These are phyloP conservation scores for Solanum microdontum DNA, from an alignment of 257 asterid genomes.

Conservation along the genomic window DNA sequence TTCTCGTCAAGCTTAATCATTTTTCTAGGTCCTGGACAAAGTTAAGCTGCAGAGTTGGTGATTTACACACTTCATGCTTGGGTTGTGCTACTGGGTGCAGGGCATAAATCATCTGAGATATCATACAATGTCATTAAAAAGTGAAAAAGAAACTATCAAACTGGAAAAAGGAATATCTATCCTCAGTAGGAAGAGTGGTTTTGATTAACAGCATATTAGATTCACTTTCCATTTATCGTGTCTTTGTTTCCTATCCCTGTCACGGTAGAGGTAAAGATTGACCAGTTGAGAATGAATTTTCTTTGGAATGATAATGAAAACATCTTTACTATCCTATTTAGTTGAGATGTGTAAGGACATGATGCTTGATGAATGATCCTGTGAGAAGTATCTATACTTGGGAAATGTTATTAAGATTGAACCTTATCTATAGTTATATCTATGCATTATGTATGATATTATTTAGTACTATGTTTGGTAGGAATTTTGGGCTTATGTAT, in stretches of 20 bases:
- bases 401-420: not conserved
- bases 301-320: not conserved
- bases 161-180: not conserved
- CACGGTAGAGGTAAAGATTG: not conserved
- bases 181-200: not conserved
- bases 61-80: not conserved
- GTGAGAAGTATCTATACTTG: not conserved
- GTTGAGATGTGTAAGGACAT: not conserved
- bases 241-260: not conserved
- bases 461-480: too few relatives aligned
- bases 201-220: not conserved
- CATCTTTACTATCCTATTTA: not conserved
- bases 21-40: not conserved
- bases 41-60: not conserved
- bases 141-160: not conserved
- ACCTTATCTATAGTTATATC: not conserved
- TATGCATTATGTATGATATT: too few relatives aligned
- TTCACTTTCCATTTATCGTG: not conserved
- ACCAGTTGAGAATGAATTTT: not conserved
- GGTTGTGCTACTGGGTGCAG: not conserved
- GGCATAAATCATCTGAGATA: not conserved
- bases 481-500: too few relatives aligned
- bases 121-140: not conserved
- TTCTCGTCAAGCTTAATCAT: not conserved
- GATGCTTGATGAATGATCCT: not conserved